Evolutionary conservation across 257 asterid species (phyloP).

Genomic region (Plantago major): DNA sequence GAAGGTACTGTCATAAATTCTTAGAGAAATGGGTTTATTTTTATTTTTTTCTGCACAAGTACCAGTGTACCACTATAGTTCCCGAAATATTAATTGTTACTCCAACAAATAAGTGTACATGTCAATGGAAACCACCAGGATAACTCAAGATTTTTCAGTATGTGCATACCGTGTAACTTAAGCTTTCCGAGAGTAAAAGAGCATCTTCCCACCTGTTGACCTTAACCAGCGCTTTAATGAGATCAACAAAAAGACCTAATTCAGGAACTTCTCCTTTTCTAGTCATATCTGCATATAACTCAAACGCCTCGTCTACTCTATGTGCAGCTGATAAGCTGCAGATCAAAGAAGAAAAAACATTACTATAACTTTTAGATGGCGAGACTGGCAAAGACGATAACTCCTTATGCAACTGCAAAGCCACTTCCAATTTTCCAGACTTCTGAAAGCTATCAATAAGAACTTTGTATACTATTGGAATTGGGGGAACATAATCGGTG

Average conservation of each 20-base stretch:
- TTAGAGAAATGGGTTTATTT: too few relatives aligned
- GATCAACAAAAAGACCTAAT: slow-evolving; percentile 45
- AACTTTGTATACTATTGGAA: slow-evolving; percentile 53
- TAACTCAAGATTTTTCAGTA: background rate
- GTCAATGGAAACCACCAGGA: background rate
- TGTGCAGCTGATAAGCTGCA: slow-evolving; percentile 41
- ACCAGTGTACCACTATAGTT: slow-evolving; percentile 6
- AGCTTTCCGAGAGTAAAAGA: slow-evolving; percentile 62
- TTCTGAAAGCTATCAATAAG: slow-evolving; percentile 68
- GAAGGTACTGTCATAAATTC: too few relatives aligned
- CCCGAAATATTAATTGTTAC: background rate
- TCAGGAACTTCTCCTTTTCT: slow-evolving; percentile 62
- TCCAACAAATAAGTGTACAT: background rate
- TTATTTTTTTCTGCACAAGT: background rate
- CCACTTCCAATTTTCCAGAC: slow-evolving; percentile 74
- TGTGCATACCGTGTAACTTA: slow-evolving; percentile 56
- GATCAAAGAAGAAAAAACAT: slow-evolving; percentile 53
- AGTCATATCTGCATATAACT: slow-evolving; percentile 49
- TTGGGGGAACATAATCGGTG: slow-evolving; percentile 42
- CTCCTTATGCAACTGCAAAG: slow-evolving; percentile 66
- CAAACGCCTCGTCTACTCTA: slow-evolving; percentile 67
- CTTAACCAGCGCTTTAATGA: slow-evolving; percentile 62
- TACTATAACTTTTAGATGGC: slow-evolving; percentile 27
- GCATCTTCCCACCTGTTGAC: slow-evolving; percentile 71
- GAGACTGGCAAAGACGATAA: slow-evolving; percentile 34